Evolutionary conservation across 129 eudicot genomes (phyloP).

Genomic region (Deinandra increscens): DNA sequence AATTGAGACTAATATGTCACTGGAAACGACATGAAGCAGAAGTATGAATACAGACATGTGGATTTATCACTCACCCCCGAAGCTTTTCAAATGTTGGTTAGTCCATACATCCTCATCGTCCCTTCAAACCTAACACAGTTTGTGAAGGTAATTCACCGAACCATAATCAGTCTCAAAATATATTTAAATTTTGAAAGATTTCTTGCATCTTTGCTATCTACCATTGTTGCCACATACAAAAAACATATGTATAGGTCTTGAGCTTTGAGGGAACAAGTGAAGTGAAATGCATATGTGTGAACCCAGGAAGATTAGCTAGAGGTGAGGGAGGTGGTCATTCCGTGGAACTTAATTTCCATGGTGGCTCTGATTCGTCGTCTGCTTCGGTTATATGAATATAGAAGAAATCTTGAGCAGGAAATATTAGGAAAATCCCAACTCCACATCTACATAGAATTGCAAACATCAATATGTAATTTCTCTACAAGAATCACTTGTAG

Average conservation of each 20-base stretch:
- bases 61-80: constrained; percentile 83
- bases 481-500: too few relatives aligned
- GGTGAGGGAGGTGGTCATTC: constrained; percentile 97
- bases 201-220: constrained; percentile 1
- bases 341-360: constrained; percentile 69
- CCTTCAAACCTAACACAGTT: constrained; percentile 94
- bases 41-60: constrained; percentile 74
- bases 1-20: too few relatives aligned
- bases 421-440: too few relatives aligned
- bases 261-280: constrained; percentile 51
- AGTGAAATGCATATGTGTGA: constrained; percentile 73
- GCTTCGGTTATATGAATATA: constrained; percentile 86
- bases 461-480: too few relatives aligned
- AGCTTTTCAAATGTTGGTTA: constrained; percentile 56
- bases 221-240: constrained; percentile 1
- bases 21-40: too few relatives aligned
- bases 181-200: neutral
- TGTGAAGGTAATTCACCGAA: constrained; percentile 55
- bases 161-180: neutral
- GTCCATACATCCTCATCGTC: constrained; percentile 77
- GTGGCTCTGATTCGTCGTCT: constrained; percentile 54
- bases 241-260: constrained; percentile 50
- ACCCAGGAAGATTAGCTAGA: constrained; percentile 93
- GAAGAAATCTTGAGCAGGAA: neutral
- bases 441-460: too few relatives aligned